phyloP scores from a whole-genome alignment of 352 stramenopile species.

The Pythium oligandrum region DNA sequence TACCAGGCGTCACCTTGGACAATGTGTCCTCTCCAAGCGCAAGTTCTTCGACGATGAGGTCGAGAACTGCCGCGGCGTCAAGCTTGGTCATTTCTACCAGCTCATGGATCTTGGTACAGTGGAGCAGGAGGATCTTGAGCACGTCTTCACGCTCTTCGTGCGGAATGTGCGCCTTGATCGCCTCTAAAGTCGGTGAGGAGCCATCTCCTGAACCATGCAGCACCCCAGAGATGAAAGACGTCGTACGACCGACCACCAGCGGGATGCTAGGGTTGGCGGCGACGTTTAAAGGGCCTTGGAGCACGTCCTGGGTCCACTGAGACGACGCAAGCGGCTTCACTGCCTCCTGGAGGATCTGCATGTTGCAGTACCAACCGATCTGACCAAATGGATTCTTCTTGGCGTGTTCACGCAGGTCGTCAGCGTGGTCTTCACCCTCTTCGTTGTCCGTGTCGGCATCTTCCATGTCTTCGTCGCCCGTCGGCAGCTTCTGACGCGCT shows the following conservation, averaged over 20 bases:
- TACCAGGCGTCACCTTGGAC: background rate
- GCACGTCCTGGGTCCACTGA: background rate
- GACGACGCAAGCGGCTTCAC: background rate
- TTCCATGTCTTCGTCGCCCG: background rate
- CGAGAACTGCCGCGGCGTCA: background rate
- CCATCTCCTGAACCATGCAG: background rate
- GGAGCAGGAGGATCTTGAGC: background rate
- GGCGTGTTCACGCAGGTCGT: too few species aligned
- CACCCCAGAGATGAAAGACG: background rate
- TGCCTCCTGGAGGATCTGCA: background rate
- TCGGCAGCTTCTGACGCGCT: background rate
- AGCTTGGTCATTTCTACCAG: background rate
- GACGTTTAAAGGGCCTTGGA: background rate
- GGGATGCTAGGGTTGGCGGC: background rate
- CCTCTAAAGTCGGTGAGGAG: background rate
- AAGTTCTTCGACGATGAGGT: background rate
- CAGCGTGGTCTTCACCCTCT: background rate
- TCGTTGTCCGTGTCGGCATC: background rate
- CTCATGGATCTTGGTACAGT: background rate
- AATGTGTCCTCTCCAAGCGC: background rate
- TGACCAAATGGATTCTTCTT: background rate
- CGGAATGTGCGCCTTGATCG: background rate
- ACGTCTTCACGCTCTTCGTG: background rate
- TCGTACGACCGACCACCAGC: background rate
- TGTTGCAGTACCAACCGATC: background rate